These are phyloP conservation scores for Patellifolia procumbens DNA, from an alignment of 179 eudicot species.

Conservation along the genomic window DNA sequence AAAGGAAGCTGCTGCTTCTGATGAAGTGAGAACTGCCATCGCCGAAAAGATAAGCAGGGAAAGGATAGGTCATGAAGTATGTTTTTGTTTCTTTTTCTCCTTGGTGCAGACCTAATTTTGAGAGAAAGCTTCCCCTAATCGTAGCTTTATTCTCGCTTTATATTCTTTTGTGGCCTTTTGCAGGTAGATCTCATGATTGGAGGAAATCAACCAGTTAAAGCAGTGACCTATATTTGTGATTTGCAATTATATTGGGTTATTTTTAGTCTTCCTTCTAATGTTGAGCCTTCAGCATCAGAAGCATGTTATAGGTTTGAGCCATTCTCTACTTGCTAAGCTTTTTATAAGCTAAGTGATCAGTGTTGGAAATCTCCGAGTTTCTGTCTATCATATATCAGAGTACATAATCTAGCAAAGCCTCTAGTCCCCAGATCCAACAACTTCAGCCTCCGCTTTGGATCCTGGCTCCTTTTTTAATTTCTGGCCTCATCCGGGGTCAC, in stretches of 20 bases:
- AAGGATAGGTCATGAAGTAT: constrained; percentile 92
- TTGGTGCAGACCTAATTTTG: not conserved
- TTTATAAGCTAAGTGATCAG: not conserved
- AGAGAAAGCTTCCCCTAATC: not conserved
- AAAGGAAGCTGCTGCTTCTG: constrained; percentile 77
- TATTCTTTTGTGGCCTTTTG: constrained; percentile 15
- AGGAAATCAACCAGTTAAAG: constrained; percentile 77
- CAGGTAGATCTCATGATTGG: constrained; percentile 95
- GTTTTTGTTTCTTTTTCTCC: constrained; percentile 12
- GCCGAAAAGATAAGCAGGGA: constrained; percentile 93
- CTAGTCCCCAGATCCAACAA: no score
- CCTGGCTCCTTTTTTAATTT: no score
- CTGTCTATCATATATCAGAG: not conserved
- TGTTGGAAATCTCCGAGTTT: not conserved
- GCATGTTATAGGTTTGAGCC: constrained; percentile 58
- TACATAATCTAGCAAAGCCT: not conserved
- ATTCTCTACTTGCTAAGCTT: not conserved
- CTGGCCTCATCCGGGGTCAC: no score
- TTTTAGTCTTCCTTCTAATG: constrained; percentile 64
- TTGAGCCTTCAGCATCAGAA: constrained; percentile 50
- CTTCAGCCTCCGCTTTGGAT: no score
- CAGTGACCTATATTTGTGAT: constrained; percentile 60
- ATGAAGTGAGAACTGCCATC: constrained; percentile 81
- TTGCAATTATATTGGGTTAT: constrained; percentile 73
- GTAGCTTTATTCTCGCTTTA: constrained; percentile 1